A percentile compares a stretch with the other conserved stretches of the same genome.
Conservation (phyloP, 306 rosid species). For the Prunus dulcis region DNA sequence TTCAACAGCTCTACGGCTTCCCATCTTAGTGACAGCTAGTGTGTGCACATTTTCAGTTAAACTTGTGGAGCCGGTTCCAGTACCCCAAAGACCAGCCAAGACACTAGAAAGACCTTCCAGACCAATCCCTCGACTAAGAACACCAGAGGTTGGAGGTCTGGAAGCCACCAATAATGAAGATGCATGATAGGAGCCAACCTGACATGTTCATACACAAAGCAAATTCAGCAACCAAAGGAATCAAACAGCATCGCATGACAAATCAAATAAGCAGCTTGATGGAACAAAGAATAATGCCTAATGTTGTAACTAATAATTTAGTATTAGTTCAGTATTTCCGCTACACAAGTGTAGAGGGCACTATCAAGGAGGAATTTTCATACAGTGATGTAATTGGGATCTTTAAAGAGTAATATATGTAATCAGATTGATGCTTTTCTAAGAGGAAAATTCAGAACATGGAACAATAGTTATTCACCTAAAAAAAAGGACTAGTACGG, state of each 20-base stretch:
- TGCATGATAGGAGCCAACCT: constrained; percentile 99
- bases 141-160: constrained; percentile 93
- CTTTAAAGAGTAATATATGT: neutral
- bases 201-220: constrained; percentile 35
- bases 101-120: constrained; percentile 90
- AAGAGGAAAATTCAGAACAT: neutral
- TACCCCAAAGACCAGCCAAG: constrained; percentile 98
- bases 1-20: constrained; percentile 97
- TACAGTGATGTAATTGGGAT: neutral
- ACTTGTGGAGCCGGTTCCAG: constrained; percentile 91
- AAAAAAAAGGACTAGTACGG: neutral
- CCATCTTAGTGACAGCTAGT: constrained; percentile 98
- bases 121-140: constrained; percentile 95
- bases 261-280: constrained; percentile 6
- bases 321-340: neutral
- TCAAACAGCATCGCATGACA: constrained; percentile 13
- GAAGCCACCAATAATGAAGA: constrained; percentile 94
- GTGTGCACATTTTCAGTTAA: constrained; percentile 96
- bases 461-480: neutral
- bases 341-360: neutral
- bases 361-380: neutral
- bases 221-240: constrained; percentile 27
- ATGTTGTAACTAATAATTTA: neutral
- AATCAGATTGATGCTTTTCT: neutral
- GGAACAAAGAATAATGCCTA: neutral